Conservation (phyloP, 2,329 filamentous ascomycete genomes). For the Ophiostoma tasmaniense region DNA sequence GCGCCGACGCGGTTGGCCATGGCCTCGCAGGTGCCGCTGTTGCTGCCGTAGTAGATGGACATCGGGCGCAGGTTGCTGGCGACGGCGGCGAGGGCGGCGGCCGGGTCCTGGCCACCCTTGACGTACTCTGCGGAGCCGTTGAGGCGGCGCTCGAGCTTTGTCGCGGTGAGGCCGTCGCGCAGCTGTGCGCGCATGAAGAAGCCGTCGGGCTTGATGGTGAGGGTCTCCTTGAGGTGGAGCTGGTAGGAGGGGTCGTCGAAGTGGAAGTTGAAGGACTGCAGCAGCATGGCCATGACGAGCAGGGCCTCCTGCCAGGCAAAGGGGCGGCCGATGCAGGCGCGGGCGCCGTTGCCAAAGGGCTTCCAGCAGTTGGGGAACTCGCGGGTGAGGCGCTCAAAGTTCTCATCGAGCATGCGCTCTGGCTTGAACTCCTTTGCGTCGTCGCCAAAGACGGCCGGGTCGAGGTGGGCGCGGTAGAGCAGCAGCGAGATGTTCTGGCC, state of each 20-base stretch:
- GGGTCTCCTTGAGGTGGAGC: conserved; percentile 41
- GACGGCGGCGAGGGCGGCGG: not conserved
- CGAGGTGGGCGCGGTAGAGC: conserved; percentile 44
- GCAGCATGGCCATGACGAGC: conserved; percentile 42
- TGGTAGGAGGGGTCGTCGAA: conserved; percentile 52
- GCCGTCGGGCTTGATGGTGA: conserved; percentile 54
- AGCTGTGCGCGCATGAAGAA: conserved; percentile 51
- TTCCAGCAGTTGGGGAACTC: conserved; percentile 35
- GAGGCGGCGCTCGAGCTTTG: conserved; percentile 22
- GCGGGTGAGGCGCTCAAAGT: conserved; percentile 31
- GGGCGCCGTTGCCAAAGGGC: conserved; percentile 45
- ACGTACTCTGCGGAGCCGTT: not conserved
- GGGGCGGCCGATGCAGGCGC: conserved; percentile 44
- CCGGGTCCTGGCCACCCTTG: not conserved
- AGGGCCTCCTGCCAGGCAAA: conserved; percentile 49
- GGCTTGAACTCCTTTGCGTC: conserved; percentile 51
- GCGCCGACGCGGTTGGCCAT: conserved; percentile 55
- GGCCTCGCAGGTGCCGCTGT: conserved; percentile 49
- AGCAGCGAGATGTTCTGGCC: conserved; percentile 37
- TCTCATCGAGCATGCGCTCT: conserved; percentile 53
- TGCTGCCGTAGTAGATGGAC: conserved; percentile 65
- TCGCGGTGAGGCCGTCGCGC: conserved; percentile 35
- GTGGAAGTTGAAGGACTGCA: conserved; percentile 62
- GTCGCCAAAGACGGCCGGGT: conserved; percentile 47
- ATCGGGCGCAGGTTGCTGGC: conserved; percentile 35